Base-by-base conservation (phyloP, 495 filamentous ascomycete species). In the Tuber indicum region DNA sequence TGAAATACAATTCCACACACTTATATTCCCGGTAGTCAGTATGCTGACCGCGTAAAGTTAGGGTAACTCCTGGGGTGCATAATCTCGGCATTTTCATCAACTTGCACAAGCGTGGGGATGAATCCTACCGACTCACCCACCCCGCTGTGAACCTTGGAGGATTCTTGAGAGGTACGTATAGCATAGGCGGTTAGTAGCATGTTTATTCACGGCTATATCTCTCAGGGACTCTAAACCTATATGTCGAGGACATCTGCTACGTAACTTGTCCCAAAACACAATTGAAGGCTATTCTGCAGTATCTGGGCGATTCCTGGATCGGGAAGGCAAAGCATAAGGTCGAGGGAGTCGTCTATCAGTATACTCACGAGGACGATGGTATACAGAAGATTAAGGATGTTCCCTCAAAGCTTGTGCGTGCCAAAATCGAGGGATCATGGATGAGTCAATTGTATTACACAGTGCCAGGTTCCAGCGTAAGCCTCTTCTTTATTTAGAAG, bases 1-100 rank as follows among this genome's bases (percentile, higher is more conserved):
- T 73, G 58, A 66, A 36, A 58, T 43, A 23, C 42, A 14, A 74
- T 58, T 58, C 36, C n/a, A 49, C 17, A 66, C 23, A 17, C 42
- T 46, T 41, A 26, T 26, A 74, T 41, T 16, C 32, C 32, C 32
- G 32, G 32, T 32, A n/a, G 49, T 10, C 21, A 23, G 26, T 45
- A 52, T 72, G 21, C 26, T 66, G 17, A 41, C 32, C 16, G 23
- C 72, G 32, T 19, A 3, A 76, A 82, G 88, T 99, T 81, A 92
- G 92, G 81, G 96, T 99, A 58, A 90, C 91, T 42, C 94, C 96
- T 0, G 96, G 96, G 41, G 90, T 93, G 79, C 93, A 97, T 85
- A 99, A 99, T 82, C 86, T 96, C 49, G 96, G 96, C 69, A 98
- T 99, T 76, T 99, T 97, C 84, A 91, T 99, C 84, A 95, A 91